Percentiles rank a stretch among this genome's conserved stretches.
Conservation (phyloP, 305 asterid genomes). For the Rubia tinctorum region DNA sequence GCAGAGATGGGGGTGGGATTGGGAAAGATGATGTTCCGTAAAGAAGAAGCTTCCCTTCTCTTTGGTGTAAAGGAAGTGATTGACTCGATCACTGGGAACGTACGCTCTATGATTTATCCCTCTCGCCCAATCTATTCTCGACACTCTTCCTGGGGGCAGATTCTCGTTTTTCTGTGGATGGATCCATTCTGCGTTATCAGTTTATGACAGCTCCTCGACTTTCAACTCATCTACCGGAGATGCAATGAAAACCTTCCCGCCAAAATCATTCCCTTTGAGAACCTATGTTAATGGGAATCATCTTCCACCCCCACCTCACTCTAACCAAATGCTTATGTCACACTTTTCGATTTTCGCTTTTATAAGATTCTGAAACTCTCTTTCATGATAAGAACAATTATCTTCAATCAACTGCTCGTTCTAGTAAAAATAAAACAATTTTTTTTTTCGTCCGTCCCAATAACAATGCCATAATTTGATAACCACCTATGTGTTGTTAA, state of each 20-base stretch:
- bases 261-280: neutral
- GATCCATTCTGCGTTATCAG: neutral
- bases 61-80: neutral
- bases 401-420: too few species aligned
- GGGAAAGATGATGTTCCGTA: slow-evolving; percentile 26
- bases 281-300: neutral
- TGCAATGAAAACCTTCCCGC: neutral
- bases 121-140: slow-evolving; percentile 7
- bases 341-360: too few species aligned
- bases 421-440: too few species aligned
- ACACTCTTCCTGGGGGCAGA: neutral
- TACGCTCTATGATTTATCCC: neutral
- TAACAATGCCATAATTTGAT: too few species aligned
- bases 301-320: neutral
- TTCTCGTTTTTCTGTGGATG: neutral
- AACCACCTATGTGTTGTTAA: too few species aligned
- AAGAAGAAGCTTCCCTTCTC: neutral
- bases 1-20: neutral
- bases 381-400: too few species aligned
- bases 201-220: neutral
- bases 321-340: neutral
- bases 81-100: neutral
- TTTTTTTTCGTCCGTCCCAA: too few species aligned
- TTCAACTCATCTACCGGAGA: neutral
- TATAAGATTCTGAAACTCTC: too few species aligned